Evolutionary conservation across 306 rosid genomes (phyloP), one percentile per base, ranked within the genome.

Genomic region (Cucurbita ficifolia): DNA sequence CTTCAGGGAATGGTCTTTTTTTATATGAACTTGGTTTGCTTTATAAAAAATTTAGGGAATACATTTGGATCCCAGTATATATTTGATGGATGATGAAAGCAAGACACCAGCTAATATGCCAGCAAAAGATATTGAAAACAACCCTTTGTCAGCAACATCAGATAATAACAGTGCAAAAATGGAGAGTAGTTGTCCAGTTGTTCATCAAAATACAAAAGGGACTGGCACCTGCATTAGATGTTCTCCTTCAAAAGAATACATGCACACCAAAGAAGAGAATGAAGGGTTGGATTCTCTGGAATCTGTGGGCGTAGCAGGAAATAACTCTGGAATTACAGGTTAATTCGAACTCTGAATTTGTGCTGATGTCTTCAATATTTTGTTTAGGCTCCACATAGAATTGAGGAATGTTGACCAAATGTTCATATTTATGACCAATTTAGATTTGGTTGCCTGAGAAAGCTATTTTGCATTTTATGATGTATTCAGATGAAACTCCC

Each of bases 51-150:
- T 76, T 49, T 86, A 89, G 98, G 98, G 98, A 76, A 87, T 87
- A 53, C 97, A 94, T 87, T 83, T 94, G 85, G 97, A 94, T 83
- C 98, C 98, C 70, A 94, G 97, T 81, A 94, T 94, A 80, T 90
- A 94, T 86, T 85, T 94, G 74, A 95, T 94, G 88, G 97, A 94
- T 22, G 91, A 94, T 39, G 97, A 87, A 55, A 88, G 83, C 39
- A 94, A 91, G 76, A 65, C 87, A 51, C 82, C 83, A 36, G 71
- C 81, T n/a, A 77, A 52, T n/a, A 50, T 35, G 63, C 70, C 78
- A 40, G 75, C 80, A 13, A 85, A 85, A 81, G 80, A 39, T 38
- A 82, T 81, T 57, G 89, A 83, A 81, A 78, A 78, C 75, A 81
- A 83, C 58, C 74, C 83, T 11, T 78, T 38, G 48, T 68, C 81